Conservation (phyloP, 495 filamentous ascomycete genomes). For the Pseudotulostoma volvatum region DNA sequence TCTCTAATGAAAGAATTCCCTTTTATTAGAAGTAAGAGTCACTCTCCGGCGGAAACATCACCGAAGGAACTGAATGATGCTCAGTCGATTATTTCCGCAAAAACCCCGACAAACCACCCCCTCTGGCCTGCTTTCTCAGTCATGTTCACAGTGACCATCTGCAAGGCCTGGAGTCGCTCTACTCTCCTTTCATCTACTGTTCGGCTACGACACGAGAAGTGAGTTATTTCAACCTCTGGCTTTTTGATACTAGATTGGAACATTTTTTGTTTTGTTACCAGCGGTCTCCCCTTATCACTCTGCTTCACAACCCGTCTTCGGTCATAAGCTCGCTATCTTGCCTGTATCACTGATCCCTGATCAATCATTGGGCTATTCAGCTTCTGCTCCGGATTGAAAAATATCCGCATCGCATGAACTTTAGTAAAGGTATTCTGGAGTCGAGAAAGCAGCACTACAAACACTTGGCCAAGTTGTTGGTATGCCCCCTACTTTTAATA, state of each 20-base stretch:
- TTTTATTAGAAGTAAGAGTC: slow-evolving; percentile 39
- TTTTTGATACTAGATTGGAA: background rate
- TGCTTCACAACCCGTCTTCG: too few relatives aligned
- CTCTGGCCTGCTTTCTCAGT: slow-evolving; percentile 76
- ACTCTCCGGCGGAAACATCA: background rate
- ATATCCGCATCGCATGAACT: slow-evolving; percentile 64
- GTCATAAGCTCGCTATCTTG: background rate
- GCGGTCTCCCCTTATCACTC: too few relatives aligned
- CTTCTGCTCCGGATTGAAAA: slow-evolving; percentile 57
- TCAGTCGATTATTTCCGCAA: slow-evolving; percentile 77
- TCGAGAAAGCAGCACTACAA: slow-evolving; percentile 49
- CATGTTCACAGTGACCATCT: slow-evolving; percentile 92
- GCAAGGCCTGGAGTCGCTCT: slow-evolving; percentile 59
- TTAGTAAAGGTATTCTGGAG: slow-evolving; percentile 61
- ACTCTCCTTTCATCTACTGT: slow-evolving; percentile 75
- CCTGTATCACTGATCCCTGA: slow-evolving; percentile 4
- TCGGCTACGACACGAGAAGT: slow-evolving; percentile 71
- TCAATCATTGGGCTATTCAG: slow-evolving; percentile 11
- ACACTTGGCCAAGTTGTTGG: slow-evolving; percentile 54
- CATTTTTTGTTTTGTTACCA: background rate
- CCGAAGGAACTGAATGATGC: background rate
- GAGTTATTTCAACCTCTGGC: background rate
- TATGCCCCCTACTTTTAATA: slow-evolving; percentile 11
- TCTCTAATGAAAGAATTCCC: slow-evolving; percentile 43
- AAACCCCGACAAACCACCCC: slow-evolving; percentile 35